Percentiles rank a stretch among this genome's conserved stretches.
Evolutionary conservation across 176 grass and related monocot species (phyloP).

Genomic region (Calamus simplicifolius): DNA sequence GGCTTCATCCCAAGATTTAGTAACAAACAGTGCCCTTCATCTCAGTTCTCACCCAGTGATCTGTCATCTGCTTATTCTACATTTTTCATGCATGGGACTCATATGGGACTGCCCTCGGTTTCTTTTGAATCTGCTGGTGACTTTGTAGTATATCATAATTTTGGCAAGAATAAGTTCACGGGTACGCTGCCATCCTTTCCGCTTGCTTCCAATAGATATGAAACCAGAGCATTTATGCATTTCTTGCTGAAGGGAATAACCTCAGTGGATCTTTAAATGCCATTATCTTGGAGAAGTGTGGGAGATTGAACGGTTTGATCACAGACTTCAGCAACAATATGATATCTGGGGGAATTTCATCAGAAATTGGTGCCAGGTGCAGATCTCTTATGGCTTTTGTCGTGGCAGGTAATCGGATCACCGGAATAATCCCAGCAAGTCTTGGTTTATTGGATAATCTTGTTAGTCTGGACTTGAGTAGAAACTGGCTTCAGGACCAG

Average conservation of each 20-base stretch:
- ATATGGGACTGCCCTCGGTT: neutral
- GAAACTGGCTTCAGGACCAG: conserved; percentile 3
- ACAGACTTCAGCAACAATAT: neutral
- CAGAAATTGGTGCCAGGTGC: neutral
- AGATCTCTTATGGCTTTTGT: neutral
- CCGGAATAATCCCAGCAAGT: neutral
- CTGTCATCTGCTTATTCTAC: neutral
- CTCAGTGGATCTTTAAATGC: neutral
- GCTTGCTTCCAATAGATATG: neutral
- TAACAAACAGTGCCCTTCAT: conserved; percentile 8
- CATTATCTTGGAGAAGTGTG: conserved; percentile 1
- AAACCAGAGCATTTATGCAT: neutral
- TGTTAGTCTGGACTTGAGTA: conserved; percentile 8
- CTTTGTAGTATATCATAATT: conserved; percentile 6
- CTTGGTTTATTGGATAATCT: conserved; percentile 3
- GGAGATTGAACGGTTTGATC: neutral
- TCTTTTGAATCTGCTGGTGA: neutral
- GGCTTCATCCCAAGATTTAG: conserved; percentile 33
- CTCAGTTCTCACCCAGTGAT: conserved; percentile 6
- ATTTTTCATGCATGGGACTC: neutral
- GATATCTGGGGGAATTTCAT: conserved; percentile 6
- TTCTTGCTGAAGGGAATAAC: neutral
- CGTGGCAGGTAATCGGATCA: neutral
- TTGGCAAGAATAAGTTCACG: conserved; percentile 2
- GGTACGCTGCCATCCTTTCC: conserved; percentile 1